These are phyloP conservation scores for Alternaria novae-zelandiae DNA, from an alignment of 2,329 filamentous ascomycete genomes.

Conservation along the genomic window DNA sequence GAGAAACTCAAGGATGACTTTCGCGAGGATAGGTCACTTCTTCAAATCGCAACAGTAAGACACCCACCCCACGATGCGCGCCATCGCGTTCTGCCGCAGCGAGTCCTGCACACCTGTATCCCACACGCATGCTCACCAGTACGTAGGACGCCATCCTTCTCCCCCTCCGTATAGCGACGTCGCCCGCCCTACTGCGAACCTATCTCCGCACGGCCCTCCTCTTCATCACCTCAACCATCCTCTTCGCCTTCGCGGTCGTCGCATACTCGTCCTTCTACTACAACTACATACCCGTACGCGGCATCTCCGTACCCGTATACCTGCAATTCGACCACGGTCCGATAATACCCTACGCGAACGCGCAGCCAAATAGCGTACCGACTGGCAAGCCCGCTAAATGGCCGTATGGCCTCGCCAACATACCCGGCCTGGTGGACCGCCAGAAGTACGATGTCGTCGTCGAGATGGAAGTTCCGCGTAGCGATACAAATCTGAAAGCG, in stretches of 20 bases:
- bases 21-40: constrained; percentile 15
- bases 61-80: neutral
- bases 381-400: constrained; percentile 21
- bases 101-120: neutral
- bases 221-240: constrained; percentile 58
- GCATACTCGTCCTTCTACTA: constrained; percentile 73
- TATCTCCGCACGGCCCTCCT: constrained; percentile 68
- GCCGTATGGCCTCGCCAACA: constrained; percentile 60
- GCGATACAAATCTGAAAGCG: constrained; percentile 72
- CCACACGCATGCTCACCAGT: constrained; percentile 12
- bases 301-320: constrained; percentile 67
- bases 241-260: constrained; percentile 64
- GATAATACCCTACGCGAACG: constrained; percentile 1
- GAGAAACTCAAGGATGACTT: constrained; percentile 30
- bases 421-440: constrained; percentile 58
- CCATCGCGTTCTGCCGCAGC: neutral
- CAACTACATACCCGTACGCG: constrained; percentile 70
- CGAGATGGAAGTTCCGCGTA: constrained; percentile 77
- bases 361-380: constrained; percentile 4
- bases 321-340: constrained; percentile 65
- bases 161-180: constrained; percentile 63
- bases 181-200: constrained; percentile 66
- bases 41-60: constrained; percentile 30
- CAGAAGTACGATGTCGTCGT: constrained; percentile 88
- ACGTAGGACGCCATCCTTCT: constrained; percentile 59